Conservation (phyloP, 345 rosid genomes). For the Gossypium bickii region DNA sequence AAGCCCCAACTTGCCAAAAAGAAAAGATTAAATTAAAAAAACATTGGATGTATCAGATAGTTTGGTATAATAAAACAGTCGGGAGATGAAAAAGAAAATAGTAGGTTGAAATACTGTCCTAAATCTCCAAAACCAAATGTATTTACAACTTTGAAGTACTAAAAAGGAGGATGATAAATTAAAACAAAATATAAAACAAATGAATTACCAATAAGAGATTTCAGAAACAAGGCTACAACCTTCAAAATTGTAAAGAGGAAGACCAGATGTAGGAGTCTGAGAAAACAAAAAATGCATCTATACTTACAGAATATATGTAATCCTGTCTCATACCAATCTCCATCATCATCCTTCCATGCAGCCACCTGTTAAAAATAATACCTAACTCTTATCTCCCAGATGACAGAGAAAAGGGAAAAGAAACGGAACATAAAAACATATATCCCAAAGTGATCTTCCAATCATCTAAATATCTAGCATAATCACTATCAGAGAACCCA, state of each 20-base stretch:
- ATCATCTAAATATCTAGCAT: neutral
- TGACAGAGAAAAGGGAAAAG: neutral
- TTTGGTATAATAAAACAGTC: conserved; percentile 3
- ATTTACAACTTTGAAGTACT: neutral
- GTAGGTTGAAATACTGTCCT: neutral
- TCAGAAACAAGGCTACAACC: neutral
- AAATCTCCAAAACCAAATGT: conserved; percentile 5
- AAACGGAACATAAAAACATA: neutral
- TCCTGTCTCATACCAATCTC: conserved; percentile 95
- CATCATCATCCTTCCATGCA: conserved; percentile 94
- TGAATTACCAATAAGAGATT: neutral
- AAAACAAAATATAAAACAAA: neutral
- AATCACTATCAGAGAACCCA: neutral
- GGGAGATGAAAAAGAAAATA: conserved; percentile 1
- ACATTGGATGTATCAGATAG: neutral
- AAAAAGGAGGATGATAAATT: neutral
- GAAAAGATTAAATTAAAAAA: conserved; percentile 7
- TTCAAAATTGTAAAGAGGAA: neutral
- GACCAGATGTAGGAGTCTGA: neutral
- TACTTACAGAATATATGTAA: conserved; percentile 93
- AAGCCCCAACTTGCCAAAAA: conserved; percentile 75
- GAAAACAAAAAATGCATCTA: neutral
- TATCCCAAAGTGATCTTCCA: neutral
- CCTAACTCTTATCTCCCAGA: conserved; percentile 5
- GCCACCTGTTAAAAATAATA: conserved; percentile 49